Evolutionary conservation across 2,329 filamentous ascomycete species (phyloP).

Genomic region (Calonectria pseudoturangicola): DNA sequence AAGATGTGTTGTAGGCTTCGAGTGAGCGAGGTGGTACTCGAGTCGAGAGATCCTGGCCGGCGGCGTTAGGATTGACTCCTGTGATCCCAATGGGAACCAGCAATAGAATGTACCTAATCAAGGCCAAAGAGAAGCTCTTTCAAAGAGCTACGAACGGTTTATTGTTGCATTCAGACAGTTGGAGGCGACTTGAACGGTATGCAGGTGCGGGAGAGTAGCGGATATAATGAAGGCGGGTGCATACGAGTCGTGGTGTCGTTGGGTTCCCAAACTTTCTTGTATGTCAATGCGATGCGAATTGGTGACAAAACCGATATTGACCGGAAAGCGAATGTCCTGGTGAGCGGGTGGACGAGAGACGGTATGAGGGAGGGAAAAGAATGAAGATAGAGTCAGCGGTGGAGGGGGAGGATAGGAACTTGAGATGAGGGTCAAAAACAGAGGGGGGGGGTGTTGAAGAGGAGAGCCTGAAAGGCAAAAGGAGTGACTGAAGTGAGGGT

Average conservation of each 20-base stretch:
- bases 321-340: slow-evolving; percentile 18
- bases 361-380: slow-evolving; percentile 39
- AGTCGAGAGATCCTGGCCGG: slow-evolving; percentile 46
- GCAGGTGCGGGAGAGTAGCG: slow-evolving; percentile 41
- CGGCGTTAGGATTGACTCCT: slow-evolving; percentile 48
- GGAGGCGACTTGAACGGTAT: slow-evolving; percentile 40
- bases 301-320: slow-evolving; percentile 27
- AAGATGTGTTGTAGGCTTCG: slow-evolving; percentile 46
- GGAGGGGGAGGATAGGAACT: slow-evolving; percentile 37
- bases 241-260: slow-evolving; percentile 29
- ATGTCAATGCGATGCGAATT: slow-evolving; percentile 30
- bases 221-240: slow-evolving; percentile 41
- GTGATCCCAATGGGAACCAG: slow-evolving; percentile 42
- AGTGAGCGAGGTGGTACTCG: slow-evolving; percentile 38
- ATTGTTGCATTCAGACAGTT: slow-evolving; percentile 61
- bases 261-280: slow-evolving; percentile 35
- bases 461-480: slow-evolving; percentile 57
- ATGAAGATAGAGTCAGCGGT: slow-evolving; percentile 38
- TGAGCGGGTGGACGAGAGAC: slow-evolving; percentile 20
- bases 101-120: slow-evolving; percentile 52
- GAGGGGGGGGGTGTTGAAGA: slow-evolving; percentile 50
- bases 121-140: slow-evolving; percentile 57
- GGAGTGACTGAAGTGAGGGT: slow-evolving; percentile 64
- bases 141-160: slow-evolving; percentile 59
- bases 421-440: slow-evolving; percentile 41